Percentiles rank a stretch among this genome's conserved stretches.
Conservation (phyloP, 2,329 filamentous ascomycete species). For the Paecilomyces dactylethromorphus region DNA sequence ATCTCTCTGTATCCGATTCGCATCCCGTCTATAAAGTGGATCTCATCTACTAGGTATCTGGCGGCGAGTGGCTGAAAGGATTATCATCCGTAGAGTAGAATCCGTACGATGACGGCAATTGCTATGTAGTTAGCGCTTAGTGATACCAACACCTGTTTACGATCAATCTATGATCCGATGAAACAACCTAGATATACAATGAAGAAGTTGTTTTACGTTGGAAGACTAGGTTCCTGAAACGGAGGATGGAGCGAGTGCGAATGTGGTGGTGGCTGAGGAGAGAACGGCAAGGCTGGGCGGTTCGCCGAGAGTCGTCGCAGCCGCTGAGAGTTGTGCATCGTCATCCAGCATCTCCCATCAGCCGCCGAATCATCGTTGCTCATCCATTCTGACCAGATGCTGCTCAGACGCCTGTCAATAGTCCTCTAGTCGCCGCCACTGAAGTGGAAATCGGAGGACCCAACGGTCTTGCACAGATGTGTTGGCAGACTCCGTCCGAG, state of each 20-base stretch:
- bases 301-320: not conserved
- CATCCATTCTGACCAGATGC: not conserved
- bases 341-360: not conserved
- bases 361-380: not conserved
- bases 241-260: not conserved
- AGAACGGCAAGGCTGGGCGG: too few species aligned
- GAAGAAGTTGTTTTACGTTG: not conserved
- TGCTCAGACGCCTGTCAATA: not conserved
- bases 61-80: not conserved
- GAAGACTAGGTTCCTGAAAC: not conserved
- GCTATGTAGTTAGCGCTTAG: too few species aligned
- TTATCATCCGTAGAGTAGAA: not conserved
- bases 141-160: too few species aligned
- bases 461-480: not conserved
- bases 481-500: not conserved
- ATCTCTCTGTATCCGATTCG: not conserved
- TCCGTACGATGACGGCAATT: not conserved
- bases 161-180: not conserved
- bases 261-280: not conserved
- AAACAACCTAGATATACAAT: not conserved
- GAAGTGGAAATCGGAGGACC: not conserved
- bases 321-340: not conserved
- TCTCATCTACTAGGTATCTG: not conserved
- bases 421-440: not conserved
- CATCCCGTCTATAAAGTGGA: not conserved